Percentiles rank a stretch among this genome's conserved stretches.
These are phyloP conservation scores for Exophiala sp. DNA, from an alignment of 2,329 filamentous ascomycete genomes.

Conservation along the genomic window DNA sequence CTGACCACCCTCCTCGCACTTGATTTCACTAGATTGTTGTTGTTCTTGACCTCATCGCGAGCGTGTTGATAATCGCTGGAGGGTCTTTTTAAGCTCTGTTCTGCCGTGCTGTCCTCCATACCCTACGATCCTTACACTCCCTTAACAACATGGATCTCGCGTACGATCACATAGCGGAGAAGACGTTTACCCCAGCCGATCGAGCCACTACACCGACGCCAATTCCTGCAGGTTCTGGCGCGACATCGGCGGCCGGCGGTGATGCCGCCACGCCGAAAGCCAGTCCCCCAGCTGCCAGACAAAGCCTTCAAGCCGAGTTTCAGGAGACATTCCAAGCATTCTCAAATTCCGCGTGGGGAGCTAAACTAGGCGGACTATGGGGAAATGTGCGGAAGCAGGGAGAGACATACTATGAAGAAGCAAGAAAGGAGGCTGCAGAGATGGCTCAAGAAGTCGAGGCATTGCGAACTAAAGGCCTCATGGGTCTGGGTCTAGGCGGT, in stretches of 20 bases:
- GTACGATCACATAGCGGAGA: slow-evolving; percentile 94
- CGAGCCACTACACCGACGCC: slow-evolving; percentile 28
- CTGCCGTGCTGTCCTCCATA: neutral
- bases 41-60: no score
- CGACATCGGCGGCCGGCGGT: slow-evolving; percentile 35
- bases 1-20: neutral
- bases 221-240: slow-evolving; percentile 37
- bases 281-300: slow-evolving; percentile 34
- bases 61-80: neutral
- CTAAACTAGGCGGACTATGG: slow-evolving; percentile 80
- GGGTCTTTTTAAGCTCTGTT: neutral
- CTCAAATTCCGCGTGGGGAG: slow-evolving; percentile 86
- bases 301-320: slow-evolving; percentile 76
- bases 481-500: slow-evolving; percentile 17
- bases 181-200: slow-evolving; percentile 61
- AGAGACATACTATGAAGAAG: slow-evolving; percentile 81
- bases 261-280: slow-evolving; percentile 26
- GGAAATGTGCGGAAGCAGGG: slow-evolving; percentile 93
- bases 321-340: slow-evolving; percentile 95
- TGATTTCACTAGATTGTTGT: neutral
- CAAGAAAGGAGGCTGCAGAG: slow-evolving; percentile 79
- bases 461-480: slow-evolving; percentile 55
- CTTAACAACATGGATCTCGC: slow-evolving; percentile 74
- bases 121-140: neutral
- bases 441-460: slow-evolving; percentile 76